These are phyloP conservation scores for Podaxis mareebaensis DNA, from an alignment of 768 basidiomycete genomes.

Conservation along the genomic window DNA sequence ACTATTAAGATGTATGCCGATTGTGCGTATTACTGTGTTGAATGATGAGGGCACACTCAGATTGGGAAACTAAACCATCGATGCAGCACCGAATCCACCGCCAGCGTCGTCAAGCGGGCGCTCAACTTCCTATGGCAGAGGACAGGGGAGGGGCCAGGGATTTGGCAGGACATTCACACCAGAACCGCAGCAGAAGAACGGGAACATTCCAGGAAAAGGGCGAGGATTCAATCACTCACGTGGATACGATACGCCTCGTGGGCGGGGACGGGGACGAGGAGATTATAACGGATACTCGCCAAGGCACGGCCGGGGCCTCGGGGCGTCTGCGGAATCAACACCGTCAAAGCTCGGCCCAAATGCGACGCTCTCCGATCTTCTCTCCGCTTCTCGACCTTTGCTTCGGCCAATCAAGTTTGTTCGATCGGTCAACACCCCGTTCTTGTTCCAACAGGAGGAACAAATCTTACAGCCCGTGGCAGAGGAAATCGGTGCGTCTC, in stretches of 20 bases:
- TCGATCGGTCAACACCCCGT: constrained; percentile 50
- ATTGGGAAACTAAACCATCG: neutral
- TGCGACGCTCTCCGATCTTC: constrained; percentile 31
- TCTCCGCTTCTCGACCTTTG: constrained; percentile 59
- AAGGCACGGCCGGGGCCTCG: constrained; percentile 27
- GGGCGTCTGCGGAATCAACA: constrained; percentile 30
- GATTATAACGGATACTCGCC: constrained; percentile 19
- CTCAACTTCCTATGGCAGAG: neutral
- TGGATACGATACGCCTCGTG: constrained; percentile 15
- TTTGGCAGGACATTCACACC: neutral
- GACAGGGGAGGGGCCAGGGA: constrained; percentile 17
- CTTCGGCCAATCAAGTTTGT: constrained; percentile 74
- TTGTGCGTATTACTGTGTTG: constrained; percentile 20
- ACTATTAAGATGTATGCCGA: constrained; percentile 25
- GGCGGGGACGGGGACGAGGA: constrained; percentile 30
- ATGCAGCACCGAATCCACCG: constrained; percentile 6
- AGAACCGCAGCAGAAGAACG: constrained; percentile 5
- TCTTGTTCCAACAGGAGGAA: constrained; percentile 54
- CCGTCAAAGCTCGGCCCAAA: constrained; percentile 14
- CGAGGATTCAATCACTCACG: neutral
- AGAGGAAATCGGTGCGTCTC: constrained; percentile 51
- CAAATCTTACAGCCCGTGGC: constrained; percentile 57
- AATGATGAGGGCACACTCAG: too few species aligned
- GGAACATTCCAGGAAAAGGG: constrained; percentile 11
- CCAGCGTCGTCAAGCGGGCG: neutral